Conservation (phyloP, 2,329 filamentous ascomycete genomes). For the Hypoxylon sp. region DNA sequence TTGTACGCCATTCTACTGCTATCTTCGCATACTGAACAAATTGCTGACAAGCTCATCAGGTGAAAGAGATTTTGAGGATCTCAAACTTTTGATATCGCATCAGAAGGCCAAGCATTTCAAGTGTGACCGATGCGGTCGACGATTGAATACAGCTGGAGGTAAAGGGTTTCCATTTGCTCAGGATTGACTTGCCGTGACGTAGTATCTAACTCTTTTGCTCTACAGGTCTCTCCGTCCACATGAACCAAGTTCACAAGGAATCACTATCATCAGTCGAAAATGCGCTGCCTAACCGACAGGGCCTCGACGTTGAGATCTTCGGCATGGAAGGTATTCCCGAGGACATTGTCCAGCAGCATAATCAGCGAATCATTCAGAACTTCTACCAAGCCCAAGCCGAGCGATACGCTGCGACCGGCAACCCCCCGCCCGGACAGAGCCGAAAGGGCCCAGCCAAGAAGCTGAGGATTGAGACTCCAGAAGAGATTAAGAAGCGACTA, state of each 20-base stretch:
- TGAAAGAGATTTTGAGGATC: conserved; percentile 97
- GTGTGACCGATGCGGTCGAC: conserved; percentile 89
- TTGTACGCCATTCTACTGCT: conserved; percentile 67
- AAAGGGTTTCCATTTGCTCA: conserved; percentile 53
- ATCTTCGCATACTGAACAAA: conserved; percentile 21
- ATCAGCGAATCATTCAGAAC: conserved; percentile 86
- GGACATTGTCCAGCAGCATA: conserved; percentile 85
- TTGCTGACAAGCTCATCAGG: conserved; percentile 60
- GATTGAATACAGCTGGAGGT: conserved; percentile 96
- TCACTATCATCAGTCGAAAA: conserved; percentile 90
- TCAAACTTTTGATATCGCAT: conserved; percentile 96
- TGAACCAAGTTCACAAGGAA: conserved; percentile 99
- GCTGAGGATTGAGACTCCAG: conserved; percentile 79
- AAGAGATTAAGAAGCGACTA: conserved; percentile 84
- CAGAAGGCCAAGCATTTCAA: conserved; percentile 99
- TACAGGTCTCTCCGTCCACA: conserved; percentile 90
- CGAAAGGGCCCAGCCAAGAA: conserved; percentile 78
- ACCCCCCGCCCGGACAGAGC: conserved; percentile 78
- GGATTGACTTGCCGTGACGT: conserved; percentile 11
- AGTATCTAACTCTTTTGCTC: conserved; percentile 30
- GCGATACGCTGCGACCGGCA: conserved; percentile 84
- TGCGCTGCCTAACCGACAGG: conserved; percentile 86
- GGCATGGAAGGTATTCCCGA: conserved; percentile 97
- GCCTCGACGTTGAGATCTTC: conserved; percentile 94
- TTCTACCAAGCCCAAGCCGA: conserved; percentile 90